Evolutionary conservation across 2,329 filamentous ascomycete species (phyloP), one percentile per base, ranked within the genome.

Genomic region (Diaporthe ilicicola): DNA sequence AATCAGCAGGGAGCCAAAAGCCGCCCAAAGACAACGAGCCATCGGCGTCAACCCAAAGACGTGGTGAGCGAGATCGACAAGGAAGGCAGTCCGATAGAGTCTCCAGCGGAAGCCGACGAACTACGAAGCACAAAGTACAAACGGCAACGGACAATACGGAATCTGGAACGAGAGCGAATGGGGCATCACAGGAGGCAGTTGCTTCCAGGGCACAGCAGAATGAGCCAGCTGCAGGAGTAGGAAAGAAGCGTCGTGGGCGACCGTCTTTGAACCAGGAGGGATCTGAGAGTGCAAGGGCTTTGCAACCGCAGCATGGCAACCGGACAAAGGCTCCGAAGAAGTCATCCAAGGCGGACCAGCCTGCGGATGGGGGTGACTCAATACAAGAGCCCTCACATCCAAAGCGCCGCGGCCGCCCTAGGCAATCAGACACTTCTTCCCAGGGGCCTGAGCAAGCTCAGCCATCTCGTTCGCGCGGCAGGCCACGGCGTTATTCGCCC

Each of bases 341-440:
- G 12, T n/a, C 65, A 13, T 22, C 55, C 8, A 44, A 64, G 32
- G 34, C 42, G 22, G 32, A 50, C 24, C 44, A 65, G 15, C 4
- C 61, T 13, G 4, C 29, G 46, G 59, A 72, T 22, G 50, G 55
- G 29, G 29, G 34, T 29, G 71, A 74, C 34, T 71, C 59, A n/a
- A 17, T 71, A 70, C 46, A 19, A 34, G 32, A 75, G 17, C 15
- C 50, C n/a, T 39, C 71, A 37, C 68, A 72, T 24, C 70, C 53
- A 8, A 72, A 59, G 29, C 75, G 73, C 8, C 70, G 69, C 34
- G 73, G 74, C 7, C 75, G 74, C 4, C 72, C 73, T 19, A 70
- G 65, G 12, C 37, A 56, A 42, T 72, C 73, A 12, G 73, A 72
- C 5, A 34, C 37, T 4, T 13, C 44, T 37, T 29, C 66, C 13